Evolutionary conservation across 495 filamentous ascomycete genomes (phyloP).

Genomic region (Bacidia gigantensis): DNA sequence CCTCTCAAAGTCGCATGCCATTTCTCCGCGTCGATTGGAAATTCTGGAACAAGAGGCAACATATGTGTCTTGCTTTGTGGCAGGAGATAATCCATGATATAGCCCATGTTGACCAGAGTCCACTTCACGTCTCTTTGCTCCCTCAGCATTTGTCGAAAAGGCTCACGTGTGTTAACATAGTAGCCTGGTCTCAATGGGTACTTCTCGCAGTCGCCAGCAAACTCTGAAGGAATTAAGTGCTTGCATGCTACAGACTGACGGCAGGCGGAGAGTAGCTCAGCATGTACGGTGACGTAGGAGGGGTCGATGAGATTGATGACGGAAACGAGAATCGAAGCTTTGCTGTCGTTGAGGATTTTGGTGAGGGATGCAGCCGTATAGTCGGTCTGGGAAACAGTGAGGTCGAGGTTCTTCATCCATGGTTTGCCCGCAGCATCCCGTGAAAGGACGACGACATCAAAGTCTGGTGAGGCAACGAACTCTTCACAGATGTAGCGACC

Average conservation of each 20-base stretch:
- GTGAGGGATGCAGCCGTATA: conserved; percentile 4
- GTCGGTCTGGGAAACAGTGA: not conserved
- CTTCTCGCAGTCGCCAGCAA: conserved; percentile 15
- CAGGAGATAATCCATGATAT: conserved; percentile 22
- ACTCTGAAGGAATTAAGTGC: conserved; percentile 22
- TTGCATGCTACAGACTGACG: conserved; percentile 11
- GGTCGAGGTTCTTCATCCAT: not conserved
- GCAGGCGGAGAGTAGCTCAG: conserved; percentile 14
- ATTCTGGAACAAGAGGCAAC: not conserved
- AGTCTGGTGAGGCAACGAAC: not conserved
- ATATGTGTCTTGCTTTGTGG: not conserved
- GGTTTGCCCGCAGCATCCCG: not conserved
- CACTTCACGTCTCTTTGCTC: conserved; percentile 8
- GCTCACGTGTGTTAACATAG: conserved; percentile 13
- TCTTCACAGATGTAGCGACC: not conserved
- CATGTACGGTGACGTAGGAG: conserved; percentile 8
- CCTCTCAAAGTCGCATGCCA: conserved; percentile 8
- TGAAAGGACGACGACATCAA: conserved; percentile 1
- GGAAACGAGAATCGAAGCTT: not conserved
- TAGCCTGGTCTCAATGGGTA: conserved; percentile 13
- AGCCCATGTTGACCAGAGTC: conserved; percentile 19
- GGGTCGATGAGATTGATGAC: conserved; percentile 32
- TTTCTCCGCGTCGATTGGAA: conserved; percentile 2
- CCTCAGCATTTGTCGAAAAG: conserved; percentile 13
- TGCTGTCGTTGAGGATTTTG: conserved; percentile 2